Base-by-base conservation (phyloP, 441 rosid species). In the Erodium trifolium region DNA sequence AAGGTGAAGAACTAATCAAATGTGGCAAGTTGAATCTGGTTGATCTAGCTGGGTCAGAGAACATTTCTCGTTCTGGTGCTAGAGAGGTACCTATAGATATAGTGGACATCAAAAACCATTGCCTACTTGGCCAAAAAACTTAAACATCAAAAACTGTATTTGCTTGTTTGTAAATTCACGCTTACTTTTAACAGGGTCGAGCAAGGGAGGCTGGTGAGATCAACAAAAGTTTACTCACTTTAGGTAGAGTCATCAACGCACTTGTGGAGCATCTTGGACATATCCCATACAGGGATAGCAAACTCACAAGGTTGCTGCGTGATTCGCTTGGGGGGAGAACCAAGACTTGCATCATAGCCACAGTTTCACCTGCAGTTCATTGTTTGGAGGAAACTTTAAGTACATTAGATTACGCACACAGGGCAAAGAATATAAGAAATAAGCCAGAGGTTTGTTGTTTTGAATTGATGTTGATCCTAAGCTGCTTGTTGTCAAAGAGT, bases 281-380 rank as follows among this genome's bases (percentile, higher is more conserved):
- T 82, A 85, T 93, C 68, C 98, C 98, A 64, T 93, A 91, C 89
- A 91, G 97, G 83, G 99, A 93, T 75, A 93, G 97, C 86, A 91
- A 93, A 76, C 69, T 93, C 74, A 93, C 99, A 68, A 87, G 99
- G 76, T 80, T 93, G 39, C 71, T 93, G 87, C 91, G 99, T 79
- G 99, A 94, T 78, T 94, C 99, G 17, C 74, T 93, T 78, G 97
- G 99, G 83, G 97, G 99, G 67, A 94, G 92, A 83, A 94, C 99
- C 70, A 94, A 94, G 82, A 94, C 99, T 34, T 94, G 99, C 70
- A 85, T 94, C 49, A 94, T 94, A 65, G 99, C 99, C 72, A 94
- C 98, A 12, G 78, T 94, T 76, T 88, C 99, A 65, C 98, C 98
- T 29, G 90, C 96, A 64, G 84, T 94, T 63, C 92, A 88, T 81